These are phyloP conservation scores for Aechmea fasciata DNA, from an alignment of 176 grass and related monocot genomes.

Conservation along the genomic window DNA sequence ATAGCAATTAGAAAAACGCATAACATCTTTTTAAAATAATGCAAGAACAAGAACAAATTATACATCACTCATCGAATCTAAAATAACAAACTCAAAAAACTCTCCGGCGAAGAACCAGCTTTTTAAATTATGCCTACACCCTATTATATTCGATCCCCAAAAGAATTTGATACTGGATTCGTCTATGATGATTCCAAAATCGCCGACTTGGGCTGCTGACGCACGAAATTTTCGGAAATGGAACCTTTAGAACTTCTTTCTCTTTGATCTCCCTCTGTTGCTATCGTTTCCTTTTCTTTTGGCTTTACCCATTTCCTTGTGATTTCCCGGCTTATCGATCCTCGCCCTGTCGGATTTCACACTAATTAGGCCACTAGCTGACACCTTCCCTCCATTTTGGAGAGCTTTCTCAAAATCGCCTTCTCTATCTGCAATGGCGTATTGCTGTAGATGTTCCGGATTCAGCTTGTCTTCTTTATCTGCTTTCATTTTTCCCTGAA, in stretches of 20 bases:
- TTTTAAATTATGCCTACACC: too few species aligned
- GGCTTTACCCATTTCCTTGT: conserved; percentile 26
- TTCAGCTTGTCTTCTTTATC: conserved; percentile 38
- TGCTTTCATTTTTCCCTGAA: conserved; percentile 58
- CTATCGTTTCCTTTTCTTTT: conserved; percentile 75
- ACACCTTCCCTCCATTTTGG: conserved; percentile 45
- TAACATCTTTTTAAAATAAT: too few species aligned
- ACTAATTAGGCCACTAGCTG: conserved; percentile 64
- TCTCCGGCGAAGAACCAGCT: too few species aligned
- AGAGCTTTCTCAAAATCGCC: conserved; percentile 59
- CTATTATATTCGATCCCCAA: too few species aligned
- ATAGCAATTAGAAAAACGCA: too few species aligned
- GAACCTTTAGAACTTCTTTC: conserved; percentile 35
- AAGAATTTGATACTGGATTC: too few species aligned
- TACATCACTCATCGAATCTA: too few species aligned
- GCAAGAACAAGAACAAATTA: too few species aligned
- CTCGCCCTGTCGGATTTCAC: conserved; percentile 57
- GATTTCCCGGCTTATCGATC: conserved; percentile 37
- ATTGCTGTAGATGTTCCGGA: conserved; percentile 46
- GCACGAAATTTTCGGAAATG: too few species aligned
- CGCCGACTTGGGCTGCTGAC: too few species aligned
- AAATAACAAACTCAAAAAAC: too few species aligned
- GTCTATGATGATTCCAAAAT: too few species aligned
- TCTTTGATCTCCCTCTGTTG: conserved; percentile 48
- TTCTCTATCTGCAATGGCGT: conserved; percentile 44